These are phyloP conservation scores for Protomyces arabidopsidicola DNA, from an alignment of 1,139 yeast species.

Conservation along the genomic window DNA sequence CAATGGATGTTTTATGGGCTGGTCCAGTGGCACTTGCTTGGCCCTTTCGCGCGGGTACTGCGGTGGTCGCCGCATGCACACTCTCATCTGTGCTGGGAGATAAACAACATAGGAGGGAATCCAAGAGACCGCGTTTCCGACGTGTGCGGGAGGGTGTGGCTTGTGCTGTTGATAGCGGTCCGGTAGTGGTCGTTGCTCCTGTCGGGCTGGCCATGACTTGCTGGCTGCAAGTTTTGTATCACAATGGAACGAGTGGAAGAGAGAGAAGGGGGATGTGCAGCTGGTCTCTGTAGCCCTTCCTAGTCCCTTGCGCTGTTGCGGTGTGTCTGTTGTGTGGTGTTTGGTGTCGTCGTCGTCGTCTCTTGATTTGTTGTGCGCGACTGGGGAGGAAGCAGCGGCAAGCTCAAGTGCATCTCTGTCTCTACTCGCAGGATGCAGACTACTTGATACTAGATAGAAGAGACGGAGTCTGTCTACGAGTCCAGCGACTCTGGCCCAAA, in stretches of 20 bases:
- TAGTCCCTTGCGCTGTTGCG: not conserved
- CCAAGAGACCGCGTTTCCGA: not conserved
- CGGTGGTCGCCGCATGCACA: not conserved
- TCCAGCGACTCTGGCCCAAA: slow-evolving; percentile 21
- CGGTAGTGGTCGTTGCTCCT: not conserved
- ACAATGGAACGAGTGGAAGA: no score
- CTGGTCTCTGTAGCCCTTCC: not conserved
- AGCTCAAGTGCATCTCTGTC: not conserved
- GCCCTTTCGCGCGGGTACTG: not conserved
- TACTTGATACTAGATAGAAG: not conserved
- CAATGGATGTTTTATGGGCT: not conserved
- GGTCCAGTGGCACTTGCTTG: not conserved
- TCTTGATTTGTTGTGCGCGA: not conserved
- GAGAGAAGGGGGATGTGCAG: no score
- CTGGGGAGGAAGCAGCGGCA: not conserved
- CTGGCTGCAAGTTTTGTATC: not conserved
- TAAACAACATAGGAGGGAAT: not conserved
- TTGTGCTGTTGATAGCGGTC: not conserved
- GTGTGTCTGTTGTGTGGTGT: not conserved
- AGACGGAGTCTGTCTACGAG: not conserved
- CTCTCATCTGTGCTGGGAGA: not conserved
- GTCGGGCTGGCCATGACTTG: not conserved
- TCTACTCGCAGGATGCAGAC: not conserved
- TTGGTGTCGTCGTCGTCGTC: not conserved
- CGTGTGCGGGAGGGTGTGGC: not conserved